Conservation (phyloP, 441 rosid genomes). For the Euphorbia schlechtendalii region DNA sequence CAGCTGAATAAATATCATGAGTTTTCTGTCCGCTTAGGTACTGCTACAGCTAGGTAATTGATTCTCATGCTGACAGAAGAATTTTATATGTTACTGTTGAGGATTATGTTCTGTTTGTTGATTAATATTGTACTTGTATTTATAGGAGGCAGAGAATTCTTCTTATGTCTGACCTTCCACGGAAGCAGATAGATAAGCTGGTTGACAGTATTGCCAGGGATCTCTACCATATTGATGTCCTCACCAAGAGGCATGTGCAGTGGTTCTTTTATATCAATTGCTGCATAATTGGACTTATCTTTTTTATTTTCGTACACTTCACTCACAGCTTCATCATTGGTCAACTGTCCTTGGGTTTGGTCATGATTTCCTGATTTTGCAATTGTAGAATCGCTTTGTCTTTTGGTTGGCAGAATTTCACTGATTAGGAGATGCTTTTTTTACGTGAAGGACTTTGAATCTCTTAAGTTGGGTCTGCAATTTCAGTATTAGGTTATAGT, state of each 20-base stretch:
- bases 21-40: constrained; percentile 87
- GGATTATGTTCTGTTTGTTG: constrained; percentile 13
- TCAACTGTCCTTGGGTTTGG: constrained; percentile 2
- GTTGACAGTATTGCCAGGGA: constrained; percentile 76
- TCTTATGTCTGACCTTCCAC: constrained; percentile 91
- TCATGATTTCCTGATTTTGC: neutral
- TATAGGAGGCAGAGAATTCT: constrained; percentile 89
- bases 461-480: neutral
- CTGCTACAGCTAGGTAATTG: constrained; percentile 80
- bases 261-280: constrained; percentile 6
- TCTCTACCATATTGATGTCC: constrained; percentile 79
- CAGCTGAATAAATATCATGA: constrained; percentile 90
- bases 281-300: neutral
- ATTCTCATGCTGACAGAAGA: constrained; percentile 15
- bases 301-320: neutral
- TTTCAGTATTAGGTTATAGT: neutral
- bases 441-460: neutral
- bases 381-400: neutral
- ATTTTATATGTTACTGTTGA: constrained; percentile 3
- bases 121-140: constrained; percentile 21
- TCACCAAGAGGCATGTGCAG: constrained; percentile 65
- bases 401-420: neutral
- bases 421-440: constrained; percentile 3
- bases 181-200: constrained; percentile 87
- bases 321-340: neutral